Conservation (phyloP, 2,329 filamentous ascomycete genomes). For the Sclerotiophoma versabilis region DNA sequence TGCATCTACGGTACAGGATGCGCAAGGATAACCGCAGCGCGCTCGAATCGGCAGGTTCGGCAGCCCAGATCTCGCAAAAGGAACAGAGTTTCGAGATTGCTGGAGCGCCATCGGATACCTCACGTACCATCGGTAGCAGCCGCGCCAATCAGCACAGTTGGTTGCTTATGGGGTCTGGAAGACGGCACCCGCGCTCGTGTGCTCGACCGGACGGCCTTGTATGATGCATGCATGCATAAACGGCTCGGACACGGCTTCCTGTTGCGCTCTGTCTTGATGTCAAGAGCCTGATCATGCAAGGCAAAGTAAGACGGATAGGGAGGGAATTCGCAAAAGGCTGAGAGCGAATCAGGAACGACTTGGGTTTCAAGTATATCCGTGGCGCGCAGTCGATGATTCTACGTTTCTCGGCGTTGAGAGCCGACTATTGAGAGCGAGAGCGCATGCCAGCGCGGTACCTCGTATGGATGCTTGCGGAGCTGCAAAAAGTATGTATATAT, state of each 20-base stretch:
- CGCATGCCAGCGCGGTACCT: not conserved
- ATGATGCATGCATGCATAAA: not conserved
- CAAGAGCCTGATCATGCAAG: not conserved
- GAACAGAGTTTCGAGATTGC: not conserved
- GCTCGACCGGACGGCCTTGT: not conserved
- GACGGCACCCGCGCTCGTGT: not conserved
- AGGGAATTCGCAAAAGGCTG: not conserved
- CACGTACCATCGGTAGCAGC: constrained; percentile 9
- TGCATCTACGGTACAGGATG: too few relatives aligned
- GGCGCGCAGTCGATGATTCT: not conserved
- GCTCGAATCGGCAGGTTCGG: constrained; percentile 1
- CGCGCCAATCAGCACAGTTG: constrained; percentile 16
- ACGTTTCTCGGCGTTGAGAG: not conserved
- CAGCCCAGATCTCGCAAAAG: constrained; percentile 8
- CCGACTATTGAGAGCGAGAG: not conserved
- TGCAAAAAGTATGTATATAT: not conserved
- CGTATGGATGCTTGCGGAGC: not conserved
- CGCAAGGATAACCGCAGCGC: not conserved
- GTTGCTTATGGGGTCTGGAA: not conserved
- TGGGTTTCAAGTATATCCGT: not conserved
- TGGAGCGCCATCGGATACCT: too few relatives aligned
- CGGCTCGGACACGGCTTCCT: constrained; percentile 1
- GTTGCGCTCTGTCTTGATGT: constrained; percentile 4
- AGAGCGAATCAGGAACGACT: not conserved
- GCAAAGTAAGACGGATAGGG: not conserved